These are phyloP conservation scores for Pythium insidiosum DNA, from an alignment of 352 stramenopile genomes.

Conservation along the genomic window DNA sequence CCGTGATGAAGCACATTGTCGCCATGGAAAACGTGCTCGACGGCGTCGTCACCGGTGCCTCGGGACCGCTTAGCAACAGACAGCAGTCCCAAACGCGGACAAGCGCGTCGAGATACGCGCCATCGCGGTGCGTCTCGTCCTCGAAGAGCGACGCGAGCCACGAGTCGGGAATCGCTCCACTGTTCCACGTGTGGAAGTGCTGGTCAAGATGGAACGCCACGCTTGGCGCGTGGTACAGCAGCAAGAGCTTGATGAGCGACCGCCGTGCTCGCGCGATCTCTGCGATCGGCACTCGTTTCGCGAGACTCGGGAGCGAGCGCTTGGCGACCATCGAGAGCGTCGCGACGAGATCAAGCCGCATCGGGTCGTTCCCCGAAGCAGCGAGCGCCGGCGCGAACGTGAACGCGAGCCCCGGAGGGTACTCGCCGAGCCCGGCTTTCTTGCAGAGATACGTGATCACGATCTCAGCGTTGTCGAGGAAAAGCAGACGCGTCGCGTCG, in stretches of 20 bases:
- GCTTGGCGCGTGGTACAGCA: slow-evolving; percentile 65
- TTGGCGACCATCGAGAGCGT: too few species aligned
- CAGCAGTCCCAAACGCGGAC: slow-evolving; percentile 69
- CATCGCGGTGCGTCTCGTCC: slow-evolving; percentile 21
- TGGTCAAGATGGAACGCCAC: slow-evolving; percentile 74
- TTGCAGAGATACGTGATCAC: slow-evolving; percentile 62
- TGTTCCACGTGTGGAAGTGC: slow-evolving; percentile 60
- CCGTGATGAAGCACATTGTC: slow-evolving; percentile 44
- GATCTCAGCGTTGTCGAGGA: slow-evolving; percentile 73
- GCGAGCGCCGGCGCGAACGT: slow-evolving; percentile 51
- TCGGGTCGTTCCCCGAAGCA: slow-evolving; percentile 54
- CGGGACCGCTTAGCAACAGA: slow-evolving; percentile 25
- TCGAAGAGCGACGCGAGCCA: slow-evolving; percentile 81
- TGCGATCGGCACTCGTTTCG: slow-evolving; percentile 19
- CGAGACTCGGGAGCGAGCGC: too few species aligned
- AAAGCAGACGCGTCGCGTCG: slow-evolving; percentile 49
- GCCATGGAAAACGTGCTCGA: slow-evolving; percentile 19
- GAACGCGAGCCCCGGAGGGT: slow-evolving; percentile 32
- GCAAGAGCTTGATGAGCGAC: slow-evolving; percentile 49
- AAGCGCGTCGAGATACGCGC: slow-evolving; percentile 54
- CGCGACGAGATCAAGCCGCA: slow-evolving; percentile 51
- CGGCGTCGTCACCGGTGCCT: not conserved
- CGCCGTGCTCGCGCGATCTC: slow-evolving; percentile 27
- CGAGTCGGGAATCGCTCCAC: slow-evolving; percentile 40
- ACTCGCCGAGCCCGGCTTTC: slow-evolving; percentile 39